Evolutionary conservation across 1,284 basidiomycete genomes (phyloP), one percentile per base, ranked within the genome.

Genomic region (Neonothopanus nambi): DNA sequence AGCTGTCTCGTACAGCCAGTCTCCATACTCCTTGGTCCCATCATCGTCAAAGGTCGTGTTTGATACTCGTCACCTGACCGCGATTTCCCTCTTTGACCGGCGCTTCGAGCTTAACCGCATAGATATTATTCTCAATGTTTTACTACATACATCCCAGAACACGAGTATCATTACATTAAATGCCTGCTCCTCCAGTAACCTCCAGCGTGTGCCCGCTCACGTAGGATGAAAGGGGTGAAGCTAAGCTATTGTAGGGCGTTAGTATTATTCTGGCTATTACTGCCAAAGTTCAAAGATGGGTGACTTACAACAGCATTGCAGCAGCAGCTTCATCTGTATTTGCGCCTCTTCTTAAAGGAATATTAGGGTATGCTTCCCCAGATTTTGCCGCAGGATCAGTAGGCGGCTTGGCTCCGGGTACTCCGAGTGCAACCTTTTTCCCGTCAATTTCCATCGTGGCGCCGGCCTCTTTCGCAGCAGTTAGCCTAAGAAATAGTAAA

Each of bases 201-300:
- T 91, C 89, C 40, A 94, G 75, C 15, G 87, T 91, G 69, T 93
- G 91, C 15, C 91, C 91, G 37, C 80, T 84, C 48, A 94, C 84
- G 65, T 89, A 94, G 5, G 86, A 84, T 5, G 90, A 86, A 21
- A 94, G 72, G 3, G 89, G 89, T 15, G 87, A 89, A 1, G 82
- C 84, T 59, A 90, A 74, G 74, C 85, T 89, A 58, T 26, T 54
- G 17, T 63, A 57, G 59, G 61, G 41, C 48, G 26, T 15, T 15
- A 21, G 26, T 48, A 33, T 13, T 8, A 13, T 4, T 9, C 8
- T 33, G 9, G n/a, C n/a, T n/a, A n/a, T 9, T 11, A n/a, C 24
- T 62, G 47, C 40, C 37, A 20, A 44, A 36, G 15, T 43, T 26
- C 30, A 45, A 54, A 38, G 18, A 43, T 33, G 9, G 38, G 42